Evolutionary conservation across 2,329 filamentous ascomycete species (phyloP).

Genomic region (Colletotrichum musae): DNA sequence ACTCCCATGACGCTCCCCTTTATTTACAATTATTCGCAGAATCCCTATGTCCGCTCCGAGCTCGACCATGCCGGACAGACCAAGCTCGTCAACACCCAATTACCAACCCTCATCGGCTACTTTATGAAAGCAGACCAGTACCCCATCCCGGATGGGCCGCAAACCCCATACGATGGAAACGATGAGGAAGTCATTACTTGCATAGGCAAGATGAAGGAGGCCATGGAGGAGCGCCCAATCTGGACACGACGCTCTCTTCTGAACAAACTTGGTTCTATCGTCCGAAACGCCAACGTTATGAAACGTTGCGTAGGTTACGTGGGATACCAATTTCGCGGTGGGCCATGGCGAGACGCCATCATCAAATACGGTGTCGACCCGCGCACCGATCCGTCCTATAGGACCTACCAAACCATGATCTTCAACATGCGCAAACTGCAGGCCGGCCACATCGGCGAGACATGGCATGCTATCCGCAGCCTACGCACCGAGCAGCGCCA

Average conservation of each 20-base stretch:
- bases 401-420: slow-evolving; percentile 89
- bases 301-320: slow-evolving; percentile 86
- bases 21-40: slow-evolving; percentile 87
- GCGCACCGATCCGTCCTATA: slow-evolving; percentile 80
- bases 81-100: slow-evolving; percentile 70
- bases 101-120: slow-evolving; percentile 71
- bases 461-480: slow-evolving; percentile 65
- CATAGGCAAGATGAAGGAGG: slow-evolving; percentile 73
- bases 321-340: slow-evolving; percentile 92
- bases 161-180: slow-evolving; percentile 69
- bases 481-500: slow-evolving; percentile 52
- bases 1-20: slow-evolving; percentile 82
- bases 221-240: slow-evolving; percentile 82
- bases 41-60: slow-evolving; percentile 79
- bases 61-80: slow-evolving; percentile 67
- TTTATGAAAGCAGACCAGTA: slow-evolving; percentile 73
- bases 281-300: slow-evolving; percentile 70
- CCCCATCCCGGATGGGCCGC: slow-evolving; percentile 74
- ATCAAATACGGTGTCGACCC: slow-evolving; percentile 91
- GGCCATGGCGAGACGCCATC: slow-evolving; percentile 91
- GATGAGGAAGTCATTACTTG: slow-evolving; percentile 75
- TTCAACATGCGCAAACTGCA: slow-evolving; percentile 78
- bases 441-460: slow-evolving; percentile 60
- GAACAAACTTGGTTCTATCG: slow-evolving; percentile 74
- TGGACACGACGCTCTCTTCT: slow-evolving; percentile 88